Conservation (phyloP, 768 basidiomycete species). For the Serendipita vermifera region DNA sequence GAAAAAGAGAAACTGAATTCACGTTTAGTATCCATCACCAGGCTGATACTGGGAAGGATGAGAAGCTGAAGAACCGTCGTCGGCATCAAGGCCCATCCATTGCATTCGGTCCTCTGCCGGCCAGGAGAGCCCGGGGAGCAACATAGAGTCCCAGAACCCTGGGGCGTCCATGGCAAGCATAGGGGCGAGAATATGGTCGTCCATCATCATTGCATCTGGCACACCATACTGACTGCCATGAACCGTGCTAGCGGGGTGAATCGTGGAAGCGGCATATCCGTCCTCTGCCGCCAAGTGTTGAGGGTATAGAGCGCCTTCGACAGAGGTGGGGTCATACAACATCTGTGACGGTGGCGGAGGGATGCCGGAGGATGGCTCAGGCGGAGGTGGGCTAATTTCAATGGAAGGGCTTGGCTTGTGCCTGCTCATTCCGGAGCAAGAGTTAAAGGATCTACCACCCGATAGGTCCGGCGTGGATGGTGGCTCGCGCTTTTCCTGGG, state of each 20-base stretch:
- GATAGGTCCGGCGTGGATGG: neutral
- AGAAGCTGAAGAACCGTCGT: too few species aligned
- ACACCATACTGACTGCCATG: constrained; percentile 1
- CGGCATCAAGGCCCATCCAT: too few species aligned
- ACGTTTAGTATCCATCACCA: too few species aligned
- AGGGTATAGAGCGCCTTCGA: too few species aligned
- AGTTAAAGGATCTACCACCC: too few species aligned
- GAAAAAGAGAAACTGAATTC: too few species aligned
- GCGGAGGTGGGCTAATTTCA: neutral
- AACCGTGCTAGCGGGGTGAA: neutral
- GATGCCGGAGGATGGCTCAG: neutral
- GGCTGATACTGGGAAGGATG: too few species aligned
- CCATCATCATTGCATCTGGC: neutral
- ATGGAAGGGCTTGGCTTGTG: constrained; percentile 5
- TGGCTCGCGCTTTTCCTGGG: neutral
- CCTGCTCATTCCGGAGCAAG: too few species aligned
- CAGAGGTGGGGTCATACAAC: neutral
- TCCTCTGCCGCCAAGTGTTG: too few species aligned
- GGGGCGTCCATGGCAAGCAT: neutral
- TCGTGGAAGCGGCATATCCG: too few species aligned
- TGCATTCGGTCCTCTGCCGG: neutral
- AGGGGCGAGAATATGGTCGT: neutral
- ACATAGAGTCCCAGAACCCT: neutral
- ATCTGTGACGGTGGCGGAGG: neutral
- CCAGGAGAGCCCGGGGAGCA: neutral